Evolutionary conservation across 164 flowering plant species (phyloP).

Genomic region (Magnolia changhungtana): DNA sequence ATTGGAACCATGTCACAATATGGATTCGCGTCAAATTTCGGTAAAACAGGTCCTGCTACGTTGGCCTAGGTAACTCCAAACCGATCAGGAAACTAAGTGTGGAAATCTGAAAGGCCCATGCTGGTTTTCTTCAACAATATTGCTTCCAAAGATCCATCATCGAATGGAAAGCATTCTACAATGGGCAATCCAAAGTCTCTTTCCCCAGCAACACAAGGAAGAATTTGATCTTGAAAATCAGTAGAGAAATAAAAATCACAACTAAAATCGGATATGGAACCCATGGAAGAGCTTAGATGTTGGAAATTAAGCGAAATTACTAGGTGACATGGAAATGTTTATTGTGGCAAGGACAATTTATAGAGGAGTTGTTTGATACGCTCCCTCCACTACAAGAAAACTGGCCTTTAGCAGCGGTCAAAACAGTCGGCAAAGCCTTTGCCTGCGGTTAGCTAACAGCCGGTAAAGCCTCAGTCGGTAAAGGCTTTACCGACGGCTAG

Average conservation of each 20-base stretch:
- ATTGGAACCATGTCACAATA: neutral
- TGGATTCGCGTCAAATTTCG: slow-evolving; percentile 6
- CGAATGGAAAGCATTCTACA: slow-evolving; percentile 10
- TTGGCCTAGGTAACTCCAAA: slow-evolving; percentile 14
- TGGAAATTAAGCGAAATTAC: neutral
- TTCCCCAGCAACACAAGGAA: neutral
- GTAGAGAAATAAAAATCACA: slow-evolving; percentile 16
- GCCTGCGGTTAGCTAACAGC: too few species aligned
- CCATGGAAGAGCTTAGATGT: slow-evolving; percentile 19
- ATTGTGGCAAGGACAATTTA: neutral
- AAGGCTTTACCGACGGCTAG: too few species aligned
- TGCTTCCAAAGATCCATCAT: slow-evolving; percentile 8
- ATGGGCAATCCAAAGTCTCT: slow-evolving; percentile 12
- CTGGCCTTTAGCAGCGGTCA: too few species aligned
- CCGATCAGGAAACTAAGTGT: slow-evolving; percentile 14
- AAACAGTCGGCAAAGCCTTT: too few species aligned
- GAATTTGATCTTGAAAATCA: slow-evolving; percentile 6
- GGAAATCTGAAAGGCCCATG: slow-evolving; percentile 11
- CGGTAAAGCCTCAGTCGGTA: too few species aligned
- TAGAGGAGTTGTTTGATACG: neutral
- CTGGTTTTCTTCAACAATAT: slow-evolving; percentile 4
- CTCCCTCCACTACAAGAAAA: neutral
- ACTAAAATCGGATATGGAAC: slow-evolving; percentile 23
- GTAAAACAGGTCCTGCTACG: slow-evolving; percentile 1
- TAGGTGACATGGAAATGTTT: neutral